Base-by-base conservation (phyloP, 2,329 filamentous ascomycete species). In the Colletotrichum cuscutae region DNA sequence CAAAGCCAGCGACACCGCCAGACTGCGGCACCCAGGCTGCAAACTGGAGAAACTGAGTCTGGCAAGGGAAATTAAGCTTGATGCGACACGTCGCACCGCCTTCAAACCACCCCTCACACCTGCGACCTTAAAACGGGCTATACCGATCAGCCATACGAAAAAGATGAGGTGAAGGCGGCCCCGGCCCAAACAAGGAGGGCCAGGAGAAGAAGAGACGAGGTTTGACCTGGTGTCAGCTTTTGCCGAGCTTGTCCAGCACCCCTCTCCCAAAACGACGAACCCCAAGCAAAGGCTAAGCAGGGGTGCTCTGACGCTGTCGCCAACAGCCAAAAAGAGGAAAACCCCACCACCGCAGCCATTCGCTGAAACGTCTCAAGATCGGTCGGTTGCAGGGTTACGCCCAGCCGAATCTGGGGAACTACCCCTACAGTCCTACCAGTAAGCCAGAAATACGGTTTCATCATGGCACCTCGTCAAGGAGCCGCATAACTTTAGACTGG, bases 331-430 rank as follows among this genome's bases (percentile, higher is more conserved):
- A 32, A 15, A 58, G 56, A 32, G 19, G 53, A 30, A 49, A 19
- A 15, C 26, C 22, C 60, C 67, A 28, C 67, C 60, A 53, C 68
- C 63, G 22, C 30, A 22, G 58, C 63, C 62, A 67, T 71, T 71
- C 68, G 68, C 68, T 71, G 64, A 71, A 71, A 71, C 68, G 68
- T 71, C 64, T 71, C 68, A 71, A 62, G 57, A 59, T 68, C 58
- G 57, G 49, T 63, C 37, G 30, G 49, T 71, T 68, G 35, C 68
- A 71, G 68, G 68, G 37, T 62, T 26, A 52, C 52, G 68, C 58
- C 68, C 42, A 46, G 59, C 68, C 63, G 52, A 71, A 42, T 63
- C 64, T 62, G 64, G 57, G 64, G 68, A 71, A 52, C 9, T 49
- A n/a, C 49, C 28, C 42, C 19, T 46, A 19, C 42, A n/a, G 15